Evolutionary conservation across 1,139 yeast genomes (phyloP), one percentile per base, ranked within the genome.

Genomic region (Geotrichum phurueaensis): DNA sequence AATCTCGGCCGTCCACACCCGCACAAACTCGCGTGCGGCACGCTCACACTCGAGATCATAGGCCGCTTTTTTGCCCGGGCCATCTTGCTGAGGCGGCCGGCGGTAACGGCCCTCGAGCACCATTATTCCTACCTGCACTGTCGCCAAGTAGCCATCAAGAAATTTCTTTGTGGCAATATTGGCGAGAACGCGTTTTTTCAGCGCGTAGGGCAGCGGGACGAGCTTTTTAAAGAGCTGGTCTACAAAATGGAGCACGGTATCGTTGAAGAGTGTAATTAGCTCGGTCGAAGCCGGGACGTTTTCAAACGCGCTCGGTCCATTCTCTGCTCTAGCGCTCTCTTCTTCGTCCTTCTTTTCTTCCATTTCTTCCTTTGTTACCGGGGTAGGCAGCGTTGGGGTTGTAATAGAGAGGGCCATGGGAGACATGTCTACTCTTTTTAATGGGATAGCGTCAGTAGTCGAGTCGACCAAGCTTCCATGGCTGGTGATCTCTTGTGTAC

Each of bases 21-120:
- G 45, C 10, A 45, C 54, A 45, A 54, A 51, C 47, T 61, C 63
- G 6, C 63, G 53, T 2, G 63, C 56, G 23, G 57, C 53, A 20
- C 61, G 59, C 33, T 61, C 63, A 22, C 58, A 49, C 23, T 39
- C 33, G 22, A 15, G 33, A n/a, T 53, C 48, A 2, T 25, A 13
- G n/a, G 5, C 51, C 20, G 12, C 13, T 25, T 43, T 27, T 15
- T 52, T 29, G 13, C 27, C n/a, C 13, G 15, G 15, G 18, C 9
- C 31, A 20, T 15, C 39, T 31, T n/a, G 47, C 18, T 15, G 29
- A n/a, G n/a, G n/a, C 12, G 48, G 9, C 54, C 61, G 60, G 3
- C 71, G 64, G 43, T 64, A 54, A 13, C 73, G 61, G 6, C 73
- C 73, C 15, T 68, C 67, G 66, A 68, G 65, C 45, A 70, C 63